These are phyloP conservation scores for Capillidium rhysosporum DNA, from an alignment of 371 early-diverging fungal genomes.

Conservation along the genomic window DNA sequence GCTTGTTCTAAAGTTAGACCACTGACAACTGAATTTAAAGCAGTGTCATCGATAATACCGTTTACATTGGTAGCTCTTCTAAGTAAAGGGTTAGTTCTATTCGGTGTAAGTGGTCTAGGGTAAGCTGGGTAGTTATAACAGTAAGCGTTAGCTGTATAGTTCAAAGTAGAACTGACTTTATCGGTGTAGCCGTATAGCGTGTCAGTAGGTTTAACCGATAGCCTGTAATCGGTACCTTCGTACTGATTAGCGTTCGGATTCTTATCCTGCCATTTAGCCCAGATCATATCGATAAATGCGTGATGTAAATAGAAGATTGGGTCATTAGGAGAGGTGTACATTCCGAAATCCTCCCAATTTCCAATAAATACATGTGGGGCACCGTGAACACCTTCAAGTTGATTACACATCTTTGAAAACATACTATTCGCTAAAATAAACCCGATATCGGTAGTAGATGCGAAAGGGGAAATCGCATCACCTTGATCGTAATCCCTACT, in stretches of 20 bases:
- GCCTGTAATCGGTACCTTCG: background rate
- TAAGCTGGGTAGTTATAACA: conserved; percentile 1
- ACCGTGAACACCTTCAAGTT: background rate
- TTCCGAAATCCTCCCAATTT: background rate
- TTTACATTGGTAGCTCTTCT: background rate
- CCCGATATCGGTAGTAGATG: background rate
- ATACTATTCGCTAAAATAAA: background rate
- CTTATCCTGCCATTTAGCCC: conserved; percentile 2
- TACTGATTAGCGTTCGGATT: background rate
- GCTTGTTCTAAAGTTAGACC: background rate
- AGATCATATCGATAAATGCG: conserved; percentile 13
- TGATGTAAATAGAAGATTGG: conserved; percentile 36
- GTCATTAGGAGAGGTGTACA: background rate
- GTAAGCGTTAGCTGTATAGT: background rate
- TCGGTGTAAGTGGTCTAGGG: background rate
- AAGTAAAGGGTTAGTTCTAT: background rate
- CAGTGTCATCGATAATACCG: background rate
- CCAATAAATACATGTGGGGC: background rate
- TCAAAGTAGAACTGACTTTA: background rate
- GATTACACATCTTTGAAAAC: background rate
- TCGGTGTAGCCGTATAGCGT: background rate
- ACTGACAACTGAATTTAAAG: background rate
- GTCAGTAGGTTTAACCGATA: background rate
- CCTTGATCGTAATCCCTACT: background rate
- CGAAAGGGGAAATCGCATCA: background rate